Evolutionary conservation across 2,329 filamentous ascomycete genomes (phyloP).

Genomic region (Microsporum canis): DNA sequence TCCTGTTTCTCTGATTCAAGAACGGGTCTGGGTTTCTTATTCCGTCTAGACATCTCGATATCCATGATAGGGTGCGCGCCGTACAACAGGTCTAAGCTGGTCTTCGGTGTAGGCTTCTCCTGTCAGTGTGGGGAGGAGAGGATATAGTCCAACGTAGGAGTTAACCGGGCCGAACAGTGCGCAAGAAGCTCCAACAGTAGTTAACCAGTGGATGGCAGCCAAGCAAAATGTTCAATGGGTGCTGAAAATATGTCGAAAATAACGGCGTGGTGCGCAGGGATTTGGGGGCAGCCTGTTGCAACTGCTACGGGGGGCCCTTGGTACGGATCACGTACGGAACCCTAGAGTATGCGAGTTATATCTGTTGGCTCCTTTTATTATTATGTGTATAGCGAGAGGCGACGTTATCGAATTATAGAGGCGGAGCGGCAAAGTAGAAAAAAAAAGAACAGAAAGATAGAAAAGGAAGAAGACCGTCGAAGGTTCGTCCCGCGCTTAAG

Average conservation of each 20-base stretch:
- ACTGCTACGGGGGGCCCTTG: neutral
- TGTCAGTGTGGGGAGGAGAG: neutral
- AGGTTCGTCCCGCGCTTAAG: conserved; percentile 1
- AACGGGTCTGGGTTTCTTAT: conserved; percentile 70
- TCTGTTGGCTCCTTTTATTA: no score
- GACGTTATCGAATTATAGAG: no score
- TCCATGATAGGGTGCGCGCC: conserved; percentile 27
- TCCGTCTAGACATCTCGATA: conserved; percentile 76
- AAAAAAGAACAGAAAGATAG: neutral
- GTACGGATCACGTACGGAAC: no score
- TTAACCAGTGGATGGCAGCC: neutral
- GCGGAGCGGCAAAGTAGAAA: no score
- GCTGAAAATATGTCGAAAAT: neutral
- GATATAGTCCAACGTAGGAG: neutral
- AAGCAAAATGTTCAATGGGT: neutral
- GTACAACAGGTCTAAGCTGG: neutral
- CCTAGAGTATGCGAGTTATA: no score
- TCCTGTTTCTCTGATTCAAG: conserved; percentile 69
- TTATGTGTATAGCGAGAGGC: no score
- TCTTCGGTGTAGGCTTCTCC: neutral
- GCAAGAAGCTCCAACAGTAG: neutral
- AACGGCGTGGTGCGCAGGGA: neutral
- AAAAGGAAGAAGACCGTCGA: neutral
- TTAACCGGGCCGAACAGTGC: neutral
- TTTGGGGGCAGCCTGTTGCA: neutral